A percentile compares a stretch with the other conserved stretches of the same genome.
Evolutionary conservation across 2,329 filamentous ascomycete genomes (phyloP).

Genomic region (Neofusicoccum ribis): DNA sequence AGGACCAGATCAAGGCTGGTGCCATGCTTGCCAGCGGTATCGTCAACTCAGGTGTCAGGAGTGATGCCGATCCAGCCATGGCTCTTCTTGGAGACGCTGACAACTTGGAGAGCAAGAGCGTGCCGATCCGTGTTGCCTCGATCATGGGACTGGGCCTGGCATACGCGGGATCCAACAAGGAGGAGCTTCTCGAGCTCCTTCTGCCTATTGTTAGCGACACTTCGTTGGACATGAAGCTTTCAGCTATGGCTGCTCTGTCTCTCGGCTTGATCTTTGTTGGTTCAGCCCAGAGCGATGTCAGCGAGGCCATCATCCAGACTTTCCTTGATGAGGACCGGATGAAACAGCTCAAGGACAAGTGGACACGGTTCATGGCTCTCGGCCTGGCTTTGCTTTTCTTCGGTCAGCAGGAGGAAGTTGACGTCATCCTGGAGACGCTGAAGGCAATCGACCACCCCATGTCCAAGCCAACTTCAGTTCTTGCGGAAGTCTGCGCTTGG

Average conservation of each 20-base stretch:
- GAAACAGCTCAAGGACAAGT: conserved; percentile 93
- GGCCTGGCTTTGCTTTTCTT: conserved; percentile 94
- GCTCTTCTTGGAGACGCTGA: conserved; percentile 80
- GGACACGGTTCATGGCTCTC: conserved; percentile 94
- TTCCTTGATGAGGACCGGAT: conserved; percentile 91
- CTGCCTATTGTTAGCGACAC: conserved; percentile 86
- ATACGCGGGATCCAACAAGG: conserved; percentile 92
- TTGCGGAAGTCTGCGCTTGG: conserved; percentile 97
- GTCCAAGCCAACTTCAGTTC: conserved; percentile 90
- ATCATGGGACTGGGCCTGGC: conserved; percentile 96
- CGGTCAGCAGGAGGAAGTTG: conserved; percentile 96
- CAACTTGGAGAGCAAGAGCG: conserved; percentile 76
- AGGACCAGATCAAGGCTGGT: conserved; percentile 85
- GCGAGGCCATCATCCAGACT: conserved; percentile 87
- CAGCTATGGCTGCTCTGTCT: conserved; percentile 90
- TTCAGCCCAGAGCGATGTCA: conserved; percentile 86
- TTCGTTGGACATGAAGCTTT: conserved; percentile 87
- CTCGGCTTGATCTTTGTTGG: conserved; percentile 91
- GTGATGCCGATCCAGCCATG: conserved; percentile 87
- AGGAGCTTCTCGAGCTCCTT: conserved; percentile 80
- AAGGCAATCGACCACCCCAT: conserved; percentile 97
- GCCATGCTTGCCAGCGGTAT: conserved; percentile 92
- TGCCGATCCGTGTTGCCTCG: conserved; percentile 74
- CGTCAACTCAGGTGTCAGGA: conserved; percentile 86
- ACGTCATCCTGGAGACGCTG: conserved; percentile 92